These are phyloP conservation scores for Pythium phragmiticola DNA, from an alignment of 352 stramenopile species.

Conservation along the genomic window DNA sequence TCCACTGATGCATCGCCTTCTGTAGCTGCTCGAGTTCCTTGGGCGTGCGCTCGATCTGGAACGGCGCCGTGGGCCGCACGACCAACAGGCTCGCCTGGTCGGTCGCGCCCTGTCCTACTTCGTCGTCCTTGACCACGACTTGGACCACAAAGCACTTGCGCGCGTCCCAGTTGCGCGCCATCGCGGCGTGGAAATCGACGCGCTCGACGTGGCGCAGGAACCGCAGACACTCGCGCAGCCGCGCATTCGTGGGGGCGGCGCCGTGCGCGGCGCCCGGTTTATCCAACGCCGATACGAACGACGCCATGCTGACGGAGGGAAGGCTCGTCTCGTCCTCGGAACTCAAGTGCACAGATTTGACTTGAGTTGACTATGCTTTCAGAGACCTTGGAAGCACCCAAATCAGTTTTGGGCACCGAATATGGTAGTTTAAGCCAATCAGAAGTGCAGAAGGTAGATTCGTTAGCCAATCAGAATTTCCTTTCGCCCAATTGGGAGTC, in stretches of 20 bases:
- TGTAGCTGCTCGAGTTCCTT: constrained; percentile 14
- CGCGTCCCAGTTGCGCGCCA: constrained; percentile 14
- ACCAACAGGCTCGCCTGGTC: neutral
- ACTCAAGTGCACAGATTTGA: too few relatives aligned
- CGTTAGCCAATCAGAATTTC: too few relatives aligned
- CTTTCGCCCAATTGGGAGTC: too few relatives aligned
- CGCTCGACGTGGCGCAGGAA: constrained; percentile 21
- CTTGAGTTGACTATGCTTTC: too few relatives aligned
- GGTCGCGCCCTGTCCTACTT: neutral
- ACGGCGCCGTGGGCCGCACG: constrained; percentile 7
- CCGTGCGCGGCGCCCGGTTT: neutral
- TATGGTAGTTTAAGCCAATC: too few relatives aligned
- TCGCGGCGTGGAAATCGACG: constrained; percentile 14
- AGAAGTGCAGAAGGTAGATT: too few relatives aligned
- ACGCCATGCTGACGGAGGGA: neutral
- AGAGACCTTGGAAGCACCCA: too few relatives aligned
- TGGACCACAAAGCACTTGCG: constrained; percentile 17
- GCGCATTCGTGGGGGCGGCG: neutral
- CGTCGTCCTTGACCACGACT: constrained; percentile 19
- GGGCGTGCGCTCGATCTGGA: constrained; percentile 16
- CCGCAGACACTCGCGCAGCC: constrained; percentile 6
- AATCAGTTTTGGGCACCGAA: too few relatives aligned
- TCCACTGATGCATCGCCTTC: constrained; percentile 6
- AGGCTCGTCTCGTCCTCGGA: too few relatives aligned
- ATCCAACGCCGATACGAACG: constrained; percentile 21